Evolutionary conservation across 2,329 filamentous ascomycete genomes (phyloP), one percentile per base, ranked within the genome.

Genomic region (Cladophialophora bantiana): DNA sequence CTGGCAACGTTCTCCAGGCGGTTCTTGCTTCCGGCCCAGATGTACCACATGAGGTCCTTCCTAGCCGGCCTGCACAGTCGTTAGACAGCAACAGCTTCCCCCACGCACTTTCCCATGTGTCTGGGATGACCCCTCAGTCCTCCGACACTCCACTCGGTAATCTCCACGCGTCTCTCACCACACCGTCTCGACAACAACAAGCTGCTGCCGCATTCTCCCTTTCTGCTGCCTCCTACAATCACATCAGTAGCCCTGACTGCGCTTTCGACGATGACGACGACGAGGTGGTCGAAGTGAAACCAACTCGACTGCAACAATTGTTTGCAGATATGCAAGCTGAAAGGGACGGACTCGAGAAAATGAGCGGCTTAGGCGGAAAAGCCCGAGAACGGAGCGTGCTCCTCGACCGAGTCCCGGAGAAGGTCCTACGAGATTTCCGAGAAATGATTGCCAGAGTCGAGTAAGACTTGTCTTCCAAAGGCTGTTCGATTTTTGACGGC

Each of bases 321-420:
- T 86, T 97, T 55, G 88, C 90, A 59, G 89, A 87, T 54, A 92
- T 97, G 88, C 89, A 92, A 71, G 84, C 84, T 74, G 86, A 84
- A 75, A 92, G 92, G 79, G 87, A 90, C 64, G 81, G 82, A 9
- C 69, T 78, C 31, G 77, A 78, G 48, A 75, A 72, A 36, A 76
- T 78, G 73, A 86, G 87, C 59, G 90, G 90, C 56, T 91, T 72
- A 13, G 52, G 67, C 20, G 68, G 94, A 65, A 93, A 97, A 74
- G 92, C 97, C 50, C 97, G 97, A 81, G 96, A 94, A 38, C 88
- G 94, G 65, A 96, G 93, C 69, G 85, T 98, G 68, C 88, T 98
- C 65, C 97, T 93, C 92, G 93, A 97, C 75, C 92, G 94, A 79
- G 94, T 98, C 73, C 94, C 95, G 13, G 86, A 88, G 73, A 93